Conservation (phyloP, 768 basidiomycete species). For the Pleurotus salmoneostramineus region DNA sequence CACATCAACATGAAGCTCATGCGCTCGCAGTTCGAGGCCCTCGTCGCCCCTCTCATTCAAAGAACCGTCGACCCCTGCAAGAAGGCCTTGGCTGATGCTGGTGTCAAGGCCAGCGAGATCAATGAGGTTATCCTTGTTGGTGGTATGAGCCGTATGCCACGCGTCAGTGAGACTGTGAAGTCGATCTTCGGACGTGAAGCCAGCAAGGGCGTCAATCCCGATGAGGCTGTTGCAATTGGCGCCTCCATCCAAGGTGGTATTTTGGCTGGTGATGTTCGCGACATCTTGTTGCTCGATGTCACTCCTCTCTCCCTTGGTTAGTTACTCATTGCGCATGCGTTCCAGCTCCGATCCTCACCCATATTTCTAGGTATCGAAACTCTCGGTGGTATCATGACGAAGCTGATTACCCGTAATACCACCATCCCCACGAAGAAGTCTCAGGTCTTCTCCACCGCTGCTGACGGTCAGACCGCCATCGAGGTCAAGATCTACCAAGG, state of each 20-base stretch:
- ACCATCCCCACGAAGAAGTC: conserved; percentile 99
- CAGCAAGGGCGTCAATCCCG: conserved; percentile 98
- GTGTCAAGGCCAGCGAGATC: conserved; percentile 88
- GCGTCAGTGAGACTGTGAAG: conserved; percentile 93
- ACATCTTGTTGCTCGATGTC: conserved; percentile 91
- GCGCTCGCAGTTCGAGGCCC: conserved; percentile 85
- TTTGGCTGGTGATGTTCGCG: conserved; percentile 92
- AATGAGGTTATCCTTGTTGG: conserved; percentile 98
- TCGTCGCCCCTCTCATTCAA: conserved; percentile 79
- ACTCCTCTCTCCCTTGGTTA: conserved; percentile 95
- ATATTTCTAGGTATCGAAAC: conserved; percentile 75
- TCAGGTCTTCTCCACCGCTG: conserved; percentile 97
- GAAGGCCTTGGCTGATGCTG: conserved; percentile 93
- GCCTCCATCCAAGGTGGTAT: conserved; percentile 99
- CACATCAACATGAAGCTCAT: conserved; percentile 93
- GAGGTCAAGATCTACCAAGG: conserved; percentile 99
- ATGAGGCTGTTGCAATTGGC: conserved; percentile 98
- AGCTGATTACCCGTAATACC: conserved; percentile 96
- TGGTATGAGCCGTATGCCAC: conserved; percentile 98
- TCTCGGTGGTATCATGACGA: conserved; percentile 99
- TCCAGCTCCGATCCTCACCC: neutral
- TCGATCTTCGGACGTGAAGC: conserved; percentile 92
- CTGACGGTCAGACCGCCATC: conserved; percentile 98
- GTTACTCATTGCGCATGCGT: conserved; percentile 13
- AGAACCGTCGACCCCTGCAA: conserved; percentile 95